These are phyloP conservation scores for Gigaspora rosea DNA, from an alignment of 192 early-diverging fungal genomes.

Conservation along the genomic window DNA sequence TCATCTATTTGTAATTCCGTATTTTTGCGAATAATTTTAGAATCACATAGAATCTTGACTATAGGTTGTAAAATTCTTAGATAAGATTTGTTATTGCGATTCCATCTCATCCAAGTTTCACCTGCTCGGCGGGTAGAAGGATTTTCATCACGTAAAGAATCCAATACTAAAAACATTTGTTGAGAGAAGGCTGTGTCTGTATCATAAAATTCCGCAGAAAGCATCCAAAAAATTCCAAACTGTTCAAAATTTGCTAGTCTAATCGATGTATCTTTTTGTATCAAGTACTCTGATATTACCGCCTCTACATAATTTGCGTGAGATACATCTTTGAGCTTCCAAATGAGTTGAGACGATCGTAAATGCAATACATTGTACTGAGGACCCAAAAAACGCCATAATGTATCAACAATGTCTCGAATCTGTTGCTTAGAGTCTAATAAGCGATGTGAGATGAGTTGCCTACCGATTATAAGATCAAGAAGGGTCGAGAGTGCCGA, in stretches of 20 bases:
- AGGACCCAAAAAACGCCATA: conserved; percentile 71
- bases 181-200: conserved; percentile 61
- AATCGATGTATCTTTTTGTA: conserved; percentile 37
- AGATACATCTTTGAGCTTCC: conserved; percentile 57
- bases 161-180: conserved; percentile 79
- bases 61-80: conserved; percentile 63
- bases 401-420: conserved; percentile 49
- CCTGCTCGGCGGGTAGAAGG: conserved; percentile 59
- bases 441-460: conserved; percentile 36
- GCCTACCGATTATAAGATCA: conserved; percentile 40
- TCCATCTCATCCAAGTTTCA: conserved; percentile 71
- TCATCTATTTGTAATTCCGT: conserved; percentile 41
- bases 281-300: conserved; percentile 55
- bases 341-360: conserved; percentile 66
- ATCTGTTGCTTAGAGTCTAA: conserved; percentile 43
- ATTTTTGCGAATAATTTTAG: conserved; percentile 35
- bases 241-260: conserved; percentile 53
- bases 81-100: conserved; percentile 55
- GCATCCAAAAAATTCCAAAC: conserved; percentile 73
- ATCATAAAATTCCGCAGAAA: conserved; percentile 54
- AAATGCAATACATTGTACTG: conserved; percentile 57
- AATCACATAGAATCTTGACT: conserved; percentile 49
- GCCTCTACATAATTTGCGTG: conserved; percentile 63
- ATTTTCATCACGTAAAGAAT: conserved; percentile 60
- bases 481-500: conserved; percentile 50